Evolutionary conservation across 1,284 basidiomycete genomes (phyloP).

Genomic region (Thecaphora thlaspeos): DNA sequence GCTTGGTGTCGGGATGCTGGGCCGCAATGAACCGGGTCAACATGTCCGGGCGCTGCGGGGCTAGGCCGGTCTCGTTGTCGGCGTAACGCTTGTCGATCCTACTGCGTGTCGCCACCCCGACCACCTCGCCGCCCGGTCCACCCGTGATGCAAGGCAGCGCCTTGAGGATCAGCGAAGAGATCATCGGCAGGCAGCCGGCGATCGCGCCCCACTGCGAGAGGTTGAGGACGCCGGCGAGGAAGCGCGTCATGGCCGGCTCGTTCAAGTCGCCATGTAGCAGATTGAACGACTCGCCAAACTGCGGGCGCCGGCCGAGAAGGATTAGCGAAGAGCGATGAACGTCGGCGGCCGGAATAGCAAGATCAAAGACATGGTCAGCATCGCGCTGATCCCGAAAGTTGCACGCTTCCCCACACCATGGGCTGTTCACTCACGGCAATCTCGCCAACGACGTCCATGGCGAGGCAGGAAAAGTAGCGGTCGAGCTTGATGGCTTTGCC

Average conservation of each 20-base stretch:
- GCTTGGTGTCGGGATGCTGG: constrained; percentile 26
- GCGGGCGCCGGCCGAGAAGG: too few species aligned
- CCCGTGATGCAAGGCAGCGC: constrained; percentile 27
- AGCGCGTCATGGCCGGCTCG: constrained; percentile 9
- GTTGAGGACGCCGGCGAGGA: constrained; percentile 38
- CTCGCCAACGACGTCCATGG: constrained; percentile 47
- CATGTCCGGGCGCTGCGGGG: constrained; percentile 33
- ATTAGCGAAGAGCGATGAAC: too few species aligned
- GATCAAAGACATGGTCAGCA: too few species aligned
- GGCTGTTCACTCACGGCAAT: constrained; percentile 23
- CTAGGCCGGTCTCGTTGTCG: constrained; percentile 23
- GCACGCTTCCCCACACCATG: too few species aligned
- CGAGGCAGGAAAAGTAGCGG: constrained; percentile 44
- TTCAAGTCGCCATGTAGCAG: constrained; percentile 28
- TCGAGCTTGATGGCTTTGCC: constrained; percentile 26
- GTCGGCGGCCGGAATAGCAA: too few species aligned
- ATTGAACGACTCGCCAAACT: constrained; percentile 30
- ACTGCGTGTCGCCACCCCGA: constrained; percentile 31
- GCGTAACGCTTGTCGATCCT: constrained; percentile 34
- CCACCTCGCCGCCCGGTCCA: constrained; percentile 36
- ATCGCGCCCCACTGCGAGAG: constrained; percentile 43
- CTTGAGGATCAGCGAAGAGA: constrained; percentile 24
- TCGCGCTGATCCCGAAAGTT: too few species aligned
- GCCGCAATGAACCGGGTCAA: constrained; percentile 43
- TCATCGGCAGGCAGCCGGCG: constrained; percentile 27